phyloP scores from a whole-genome alignment of 768 basidiomycete genomes.

The Galerina sulciceps region DNA sequence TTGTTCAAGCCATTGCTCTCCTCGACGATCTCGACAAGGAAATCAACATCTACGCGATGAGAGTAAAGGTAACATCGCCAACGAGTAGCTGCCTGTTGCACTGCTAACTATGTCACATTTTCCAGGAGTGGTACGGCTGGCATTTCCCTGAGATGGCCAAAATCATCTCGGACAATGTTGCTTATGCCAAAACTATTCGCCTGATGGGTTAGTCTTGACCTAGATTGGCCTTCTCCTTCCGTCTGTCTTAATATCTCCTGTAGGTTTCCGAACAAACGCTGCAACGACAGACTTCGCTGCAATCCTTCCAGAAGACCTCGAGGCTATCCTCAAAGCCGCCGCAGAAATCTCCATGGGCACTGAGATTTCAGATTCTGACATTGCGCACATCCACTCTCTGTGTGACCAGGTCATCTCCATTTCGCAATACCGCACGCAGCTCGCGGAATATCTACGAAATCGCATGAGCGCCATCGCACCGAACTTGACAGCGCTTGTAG shows the following conservation, averaged over 20 bases:
- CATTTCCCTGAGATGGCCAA: constrained; percentile 99
- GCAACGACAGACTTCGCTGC: constrained; percentile 82
- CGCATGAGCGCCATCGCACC: constrained; percentile 99
- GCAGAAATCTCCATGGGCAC: constrained; percentile 99
- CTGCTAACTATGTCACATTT: background rate
- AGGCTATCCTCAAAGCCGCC: constrained; percentile 91
- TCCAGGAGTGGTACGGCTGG: constrained; percentile 99
- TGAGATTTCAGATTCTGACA: constrained; percentile 96
- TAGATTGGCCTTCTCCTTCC: background rate
- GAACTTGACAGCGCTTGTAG: constrained; percentile 90
- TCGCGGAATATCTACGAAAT: constrained; percentile 95
- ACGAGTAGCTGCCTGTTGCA: background rate
- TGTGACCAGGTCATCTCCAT: constrained; percentile 99
- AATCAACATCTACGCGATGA: constrained; percentile 99
- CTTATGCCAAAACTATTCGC: constrained; percentile 93
- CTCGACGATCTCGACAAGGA: constrained; percentile 99
- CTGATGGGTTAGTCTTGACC: constrained; percentile 70
- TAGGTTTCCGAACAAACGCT: constrained; percentile 96
- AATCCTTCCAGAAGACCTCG: constrained; percentile 96
- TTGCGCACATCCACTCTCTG: constrained; percentile 94
- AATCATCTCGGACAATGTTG: constrained; percentile 96
- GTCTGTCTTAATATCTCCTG: background rate
- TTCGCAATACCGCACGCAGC: constrained; percentile 90
- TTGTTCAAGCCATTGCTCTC: constrained; percentile 97
- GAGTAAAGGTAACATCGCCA: constrained; percentile 76